Evolutionary conservation across 345 rosid species (phyloP).

Genomic region (Microcos paniculata): DNA sequence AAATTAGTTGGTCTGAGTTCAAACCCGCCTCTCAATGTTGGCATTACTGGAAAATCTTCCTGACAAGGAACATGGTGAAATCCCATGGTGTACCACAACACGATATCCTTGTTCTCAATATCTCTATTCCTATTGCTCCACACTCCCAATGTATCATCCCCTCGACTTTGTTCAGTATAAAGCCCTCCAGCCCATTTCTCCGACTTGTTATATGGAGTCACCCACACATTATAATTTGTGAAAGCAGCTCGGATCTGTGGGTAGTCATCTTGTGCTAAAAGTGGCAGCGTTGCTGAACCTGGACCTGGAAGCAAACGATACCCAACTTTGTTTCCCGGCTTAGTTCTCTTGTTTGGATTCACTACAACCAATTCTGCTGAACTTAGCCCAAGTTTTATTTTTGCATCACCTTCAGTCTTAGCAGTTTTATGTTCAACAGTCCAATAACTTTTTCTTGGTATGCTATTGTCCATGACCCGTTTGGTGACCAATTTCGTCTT

Average conservation of each 20-base stretch:
- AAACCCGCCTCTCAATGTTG: constrained; percentile 41
- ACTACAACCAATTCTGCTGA: constrained; percentile 34
- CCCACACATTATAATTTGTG: constrained; percentile 51
- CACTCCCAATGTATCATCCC: constrained; percentile 43
- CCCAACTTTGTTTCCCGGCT: constrained; percentile 36
- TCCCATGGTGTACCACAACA: constrained; percentile 47
- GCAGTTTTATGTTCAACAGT: constrained; percentile 37
- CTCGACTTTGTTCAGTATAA: constrained; percentile 44
- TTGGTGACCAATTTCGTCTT: constrained; percentile 37
- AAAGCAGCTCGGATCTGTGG: constrained; percentile 47
- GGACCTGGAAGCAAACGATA: constrained; percentile 46
- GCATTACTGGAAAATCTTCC: constrained; percentile 59
- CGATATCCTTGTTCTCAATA: constrained; percentile 52
- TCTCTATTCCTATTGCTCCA: constrained; percentile 44
- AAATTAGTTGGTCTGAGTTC: constrained; percentile 53
- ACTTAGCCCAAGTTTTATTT: constrained; percentile 25
- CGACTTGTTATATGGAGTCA: constrained; percentile 49
- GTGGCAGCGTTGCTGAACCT: constrained; percentile 5
- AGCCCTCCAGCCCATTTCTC: constrained; percentile 50
- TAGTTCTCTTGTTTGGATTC: constrained; percentile 46
- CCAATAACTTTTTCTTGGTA: constrained; percentile 55
- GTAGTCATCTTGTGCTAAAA: constrained; percentile 34
- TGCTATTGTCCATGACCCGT: not conserved
- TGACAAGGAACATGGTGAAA: constrained; percentile 52
- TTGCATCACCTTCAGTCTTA: constrained; percentile 42